These are phyloP conservation scores for Zasmidium citrigriseum DNA, from an alignment of 2,329 filamentous ascomycete species.

Conservation along the genomic window DNA sequence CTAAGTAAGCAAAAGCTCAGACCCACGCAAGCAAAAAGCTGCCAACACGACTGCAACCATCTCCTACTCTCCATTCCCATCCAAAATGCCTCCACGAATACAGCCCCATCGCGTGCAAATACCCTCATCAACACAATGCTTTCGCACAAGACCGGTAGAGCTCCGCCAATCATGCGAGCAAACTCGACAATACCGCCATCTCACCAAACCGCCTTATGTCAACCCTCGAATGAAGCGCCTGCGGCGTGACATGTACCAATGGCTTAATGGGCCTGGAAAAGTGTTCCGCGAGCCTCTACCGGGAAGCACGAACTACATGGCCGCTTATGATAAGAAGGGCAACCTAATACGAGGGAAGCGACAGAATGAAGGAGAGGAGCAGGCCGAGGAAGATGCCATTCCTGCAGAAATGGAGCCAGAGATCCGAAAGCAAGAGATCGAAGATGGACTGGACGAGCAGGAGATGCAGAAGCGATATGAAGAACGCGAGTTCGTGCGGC, in stretches of 20 bases:
- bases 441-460: constrained; percentile 24
- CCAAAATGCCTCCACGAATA: constrained; percentile 34
- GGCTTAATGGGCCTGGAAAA: constrained; percentile 58
- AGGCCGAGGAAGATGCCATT: constrained; percentile 26
- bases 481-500: constrained; percentile 19
- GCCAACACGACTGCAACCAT: background rate
- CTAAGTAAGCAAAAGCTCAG: too few relatives aligned
- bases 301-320: constrained; percentile 57
- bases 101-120: constrained; percentile 22
- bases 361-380: constrained; percentile 21
- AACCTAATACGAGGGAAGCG: constrained; percentile 43
- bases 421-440: constrained; percentile 21
- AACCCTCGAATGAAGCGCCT: constrained; percentile 45
- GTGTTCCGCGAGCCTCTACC: constrained; percentile 51
- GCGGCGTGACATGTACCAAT: constrained; percentile 58
- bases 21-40: too few relatives aligned
- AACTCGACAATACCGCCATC: constrained; percentile 22
- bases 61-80: background rate
- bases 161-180: constrained; percentile 7
- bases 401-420: constrained; percentile 32
- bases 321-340: constrained; percentile 54
- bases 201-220: constrained; percentile 6
- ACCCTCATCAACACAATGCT: constrained; percentile 28
- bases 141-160: constrained; percentile 25
- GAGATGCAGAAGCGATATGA: constrained; percentile 20